Evolutionary conservation across 257 asterid species (phyloP).

Genomic region (Hygrophila difformis): DNA sequence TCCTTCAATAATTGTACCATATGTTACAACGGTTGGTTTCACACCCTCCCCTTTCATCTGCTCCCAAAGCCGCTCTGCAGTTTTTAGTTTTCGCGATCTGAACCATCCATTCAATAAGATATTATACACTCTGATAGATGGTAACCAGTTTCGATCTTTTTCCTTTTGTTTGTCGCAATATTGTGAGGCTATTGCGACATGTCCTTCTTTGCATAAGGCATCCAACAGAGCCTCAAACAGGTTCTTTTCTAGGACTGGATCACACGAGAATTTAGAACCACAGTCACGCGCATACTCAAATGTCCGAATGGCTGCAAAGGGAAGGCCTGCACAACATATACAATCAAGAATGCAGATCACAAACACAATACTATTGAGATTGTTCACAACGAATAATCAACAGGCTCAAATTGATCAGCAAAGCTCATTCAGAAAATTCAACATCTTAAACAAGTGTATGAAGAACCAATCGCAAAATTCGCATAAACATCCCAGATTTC

Average conservation of each 20-base stretch:
- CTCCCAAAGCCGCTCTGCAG: constrained; percentile 51
- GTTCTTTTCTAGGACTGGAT: constrained; percentile 23
- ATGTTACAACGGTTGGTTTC: constrained; percentile 59
- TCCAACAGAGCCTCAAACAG: constrained; percentile 61
- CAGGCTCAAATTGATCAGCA: too few species aligned
- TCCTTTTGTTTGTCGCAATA: constrained; percentile 35
- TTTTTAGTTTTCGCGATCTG: constrained; percentile 48
- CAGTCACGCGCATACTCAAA: constrained; percentile 53
- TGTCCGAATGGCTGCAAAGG: constrained; percentile 52
- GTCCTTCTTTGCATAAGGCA: constrained; percentile 79
- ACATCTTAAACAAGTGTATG: too few species aligned
- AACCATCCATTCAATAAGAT: constrained; percentile 75
- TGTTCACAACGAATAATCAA: too few species aligned
- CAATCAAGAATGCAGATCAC: constrained; percentile 8
- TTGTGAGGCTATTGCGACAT: constrained; percentile 53
- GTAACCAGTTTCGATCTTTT: constrained; percentile 45
- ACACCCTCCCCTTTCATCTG: constrained; percentile 54
- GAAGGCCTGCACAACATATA: constrained; percentile 39
- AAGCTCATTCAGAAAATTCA: too few species aligned
- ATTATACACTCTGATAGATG: constrained; percentile 48
- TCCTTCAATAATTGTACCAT: constrained; percentile 85
- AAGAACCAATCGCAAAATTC: too few species aligned
- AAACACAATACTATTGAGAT: background rate
- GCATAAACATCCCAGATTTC: background rate
- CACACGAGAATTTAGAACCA: constrained; percentile 30